Evolutionary conservation across 768 basidiomycete species (phyloP).

Genomic region (Leccinum incarnatum): DNA sequence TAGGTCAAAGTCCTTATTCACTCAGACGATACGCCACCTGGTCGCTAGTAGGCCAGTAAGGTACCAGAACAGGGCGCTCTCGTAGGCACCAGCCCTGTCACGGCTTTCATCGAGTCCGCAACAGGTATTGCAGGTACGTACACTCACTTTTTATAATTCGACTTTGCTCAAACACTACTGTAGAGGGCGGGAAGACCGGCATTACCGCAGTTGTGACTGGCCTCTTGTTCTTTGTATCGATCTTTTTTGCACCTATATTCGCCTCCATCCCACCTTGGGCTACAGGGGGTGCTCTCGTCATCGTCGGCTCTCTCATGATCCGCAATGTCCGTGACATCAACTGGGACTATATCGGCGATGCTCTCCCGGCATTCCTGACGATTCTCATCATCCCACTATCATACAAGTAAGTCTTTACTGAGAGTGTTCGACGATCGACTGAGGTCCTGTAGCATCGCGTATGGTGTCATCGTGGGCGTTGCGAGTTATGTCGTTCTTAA

Average conservation of each 20-base stretch:
- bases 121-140: conserved; percentile 69
- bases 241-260: conserved; percentile 89
- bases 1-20: neutral
- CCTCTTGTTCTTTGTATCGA: conserved; percentile 73
- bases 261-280: conserved; percentile 87
- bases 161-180: conserved; percentile 10
- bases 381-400: conserved; percentile 76
- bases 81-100: conserved; percentile 78
- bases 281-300: conserved; percentile 80
- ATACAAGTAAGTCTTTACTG: conserved; percentile 56
- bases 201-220: conserved; percentile 73
- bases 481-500: conserved; percentile 70
- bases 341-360: conserved; percentile 85
- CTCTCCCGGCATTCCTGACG: conserved; percentile 84
- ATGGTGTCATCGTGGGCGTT: conserved; percentile 84
- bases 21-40: neutral
- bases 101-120: conserved; percentile 79
- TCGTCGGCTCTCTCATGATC: conserved; percentile 89
- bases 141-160: neutral
- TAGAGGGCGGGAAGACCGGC: conserved; percentile 87
- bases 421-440: neutral
- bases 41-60: neutral
- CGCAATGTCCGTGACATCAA: conserved; percentile 84
- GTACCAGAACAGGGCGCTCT: conserved; percentile 50
- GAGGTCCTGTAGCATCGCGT: conserved; percentile 63